Evolutionary conservation across 805 yeast genomes (phyloP).

Genomic region (Cyberlindnera maritima): DNA sequence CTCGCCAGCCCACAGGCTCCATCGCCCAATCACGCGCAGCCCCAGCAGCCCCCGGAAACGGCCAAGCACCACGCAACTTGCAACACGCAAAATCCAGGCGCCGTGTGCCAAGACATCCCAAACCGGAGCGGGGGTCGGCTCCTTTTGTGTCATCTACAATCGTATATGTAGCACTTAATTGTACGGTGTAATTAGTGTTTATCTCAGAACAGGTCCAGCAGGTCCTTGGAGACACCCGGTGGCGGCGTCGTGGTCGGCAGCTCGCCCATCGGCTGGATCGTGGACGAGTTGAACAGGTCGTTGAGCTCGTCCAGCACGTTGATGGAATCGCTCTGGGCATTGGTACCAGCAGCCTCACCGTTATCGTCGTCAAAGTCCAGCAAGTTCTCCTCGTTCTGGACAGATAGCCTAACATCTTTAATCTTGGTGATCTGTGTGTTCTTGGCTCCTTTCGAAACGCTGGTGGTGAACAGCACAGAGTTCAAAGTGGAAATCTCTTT

Average conservation of each 20-base stretch:
- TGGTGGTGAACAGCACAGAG: slow-evolving; percentile 87
- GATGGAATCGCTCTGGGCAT: slow-evolving; percentile 24
- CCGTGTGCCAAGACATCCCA: slow-evolving; percentile 1
- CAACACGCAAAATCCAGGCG: background rate
- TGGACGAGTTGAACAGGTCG: slow-evolving; percentile 56
- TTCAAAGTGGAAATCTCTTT: slow-evolving; percentile 81
- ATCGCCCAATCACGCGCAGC: too few species aligned
- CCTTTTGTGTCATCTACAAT: too few species aligned
- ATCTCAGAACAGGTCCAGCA: slow-evolving; percentile 23
- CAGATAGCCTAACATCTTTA: slow-evolving; percentile 75
- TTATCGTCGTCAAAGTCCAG: slow-evolving; percentile 77
- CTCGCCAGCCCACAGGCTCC: too few species aligned
- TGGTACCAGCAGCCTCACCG: slow-evolving; percentile 9
- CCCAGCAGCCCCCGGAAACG: too few species aligned
- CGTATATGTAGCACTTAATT: too few species aligned
- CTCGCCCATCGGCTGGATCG: slow-evolving; percentile 24
- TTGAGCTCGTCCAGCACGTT: slow-evolving; percentile 70
- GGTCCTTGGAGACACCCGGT: slow-evolving; percentile 14
- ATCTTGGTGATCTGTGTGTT: slow-evolving; percentile 50
- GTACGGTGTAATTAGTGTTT: too few species aligned
- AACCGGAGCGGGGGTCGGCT: too few species aligned
- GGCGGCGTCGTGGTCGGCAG: slow-evolving; percentile 11
- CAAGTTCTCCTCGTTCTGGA: slow-evolving; percentile 81
- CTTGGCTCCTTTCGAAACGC: slow-evolving; percentile 38
- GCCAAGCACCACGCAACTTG: too few species aligned